A percentile compares a stretch with the other conserved stretches of the same genome.
Evolutionary conservation across 495 filamentous ascomycete species (phyloP).

Genomic region (Hypomontagnella submonticulosa): DNA sequence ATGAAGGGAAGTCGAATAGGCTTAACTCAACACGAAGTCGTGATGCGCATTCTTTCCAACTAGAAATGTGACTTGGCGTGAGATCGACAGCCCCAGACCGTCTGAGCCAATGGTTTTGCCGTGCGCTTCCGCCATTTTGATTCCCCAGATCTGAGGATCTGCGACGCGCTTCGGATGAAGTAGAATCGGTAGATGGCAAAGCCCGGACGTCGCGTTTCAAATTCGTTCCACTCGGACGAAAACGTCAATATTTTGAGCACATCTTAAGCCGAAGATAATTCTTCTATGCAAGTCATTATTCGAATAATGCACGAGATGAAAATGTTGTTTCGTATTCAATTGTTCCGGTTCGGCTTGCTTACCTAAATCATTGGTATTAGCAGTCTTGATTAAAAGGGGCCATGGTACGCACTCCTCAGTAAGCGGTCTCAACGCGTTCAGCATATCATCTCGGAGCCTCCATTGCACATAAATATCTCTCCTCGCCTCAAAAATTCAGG

Average conservation of each 20-base stretch:
- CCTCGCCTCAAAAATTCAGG: too few relatives aligned
- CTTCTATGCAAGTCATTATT: too few relatives aligned
- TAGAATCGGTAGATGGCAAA: conserved; percentile 12
- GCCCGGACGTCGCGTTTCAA: conserved; percentile 30
- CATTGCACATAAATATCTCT: too few relatives aligned
- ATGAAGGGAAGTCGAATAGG: conserved; percentile 17
- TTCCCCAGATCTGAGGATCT: conserved; percentile 34
- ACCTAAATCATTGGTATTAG: too few relatives aligned
- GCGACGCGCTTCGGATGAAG: conserved; percentile 30
- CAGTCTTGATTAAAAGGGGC: too few relatives aligned
- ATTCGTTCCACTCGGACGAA: conserved; percentile 28
- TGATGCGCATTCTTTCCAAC: not conserved
- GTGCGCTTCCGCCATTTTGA: conserved; percentile 5
- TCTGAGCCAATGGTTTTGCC: conserved; percentile 23
- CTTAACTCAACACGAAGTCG: conserved; percentile 1
- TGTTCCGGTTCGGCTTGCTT: too few relatives aligned
- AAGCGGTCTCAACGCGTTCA: too few relatives aligned
- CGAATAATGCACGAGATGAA: too few relatives aligned
- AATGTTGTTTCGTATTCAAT: too few relatives aligned
- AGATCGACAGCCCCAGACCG: conserved; percentile 37
- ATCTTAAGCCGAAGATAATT: conserved; percentile 16
- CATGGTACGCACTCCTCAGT: too few relatives aligned
- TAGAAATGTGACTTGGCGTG: conserved; percentile 27
- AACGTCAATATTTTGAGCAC: conserved; percentile 1
- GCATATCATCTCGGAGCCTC: too few relatives aligned